Evolutionary conservation across 2,329 filamentous ascomycete species (phyloP).

Genomic region (Talaromyces rugulosus): DNA sequence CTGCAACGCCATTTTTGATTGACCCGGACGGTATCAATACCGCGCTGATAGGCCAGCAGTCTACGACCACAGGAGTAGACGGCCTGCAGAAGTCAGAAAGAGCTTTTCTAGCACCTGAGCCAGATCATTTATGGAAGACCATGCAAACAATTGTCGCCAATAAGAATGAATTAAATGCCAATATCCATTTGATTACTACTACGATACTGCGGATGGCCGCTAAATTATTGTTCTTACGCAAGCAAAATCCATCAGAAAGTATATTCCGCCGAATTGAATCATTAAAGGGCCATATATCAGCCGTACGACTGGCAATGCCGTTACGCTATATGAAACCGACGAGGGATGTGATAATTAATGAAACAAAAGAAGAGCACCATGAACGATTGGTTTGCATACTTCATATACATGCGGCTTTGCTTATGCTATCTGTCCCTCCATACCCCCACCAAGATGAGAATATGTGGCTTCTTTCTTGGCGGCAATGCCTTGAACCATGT

Average conservation of each 20-base stretch:
- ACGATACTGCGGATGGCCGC: background rate
- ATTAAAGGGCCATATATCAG: background rate
- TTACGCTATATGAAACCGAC: background rate
- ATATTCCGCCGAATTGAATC: background rate
- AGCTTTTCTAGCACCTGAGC: background rate
- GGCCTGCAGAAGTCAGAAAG: background rate
- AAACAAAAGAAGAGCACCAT: background rate
- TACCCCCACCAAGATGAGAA: slow-evolving; percentile 15
- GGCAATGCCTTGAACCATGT: slow-evolving; percentile 23
- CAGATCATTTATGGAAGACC: background rate
- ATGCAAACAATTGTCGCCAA: background rate
- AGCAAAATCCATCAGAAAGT: background rate
- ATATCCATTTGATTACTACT: background rate
- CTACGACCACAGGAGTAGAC: slow-evolving; percentile 1
- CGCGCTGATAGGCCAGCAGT: background rate
- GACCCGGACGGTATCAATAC: background rate
- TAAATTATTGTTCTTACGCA: background rate
- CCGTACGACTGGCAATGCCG: background rate
- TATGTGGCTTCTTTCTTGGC: slow-evolving; percentile 24
- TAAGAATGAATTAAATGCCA: background rate
- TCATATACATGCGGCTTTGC: background rate
- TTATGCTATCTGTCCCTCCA: background rate
- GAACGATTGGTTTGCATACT: background rate
- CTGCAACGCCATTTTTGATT: background rate
- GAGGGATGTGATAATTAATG: background rate